Evolutionary conservation across 129 eudicot species (phyloP).

Genomic region (Tagetes erecta): DNA sequence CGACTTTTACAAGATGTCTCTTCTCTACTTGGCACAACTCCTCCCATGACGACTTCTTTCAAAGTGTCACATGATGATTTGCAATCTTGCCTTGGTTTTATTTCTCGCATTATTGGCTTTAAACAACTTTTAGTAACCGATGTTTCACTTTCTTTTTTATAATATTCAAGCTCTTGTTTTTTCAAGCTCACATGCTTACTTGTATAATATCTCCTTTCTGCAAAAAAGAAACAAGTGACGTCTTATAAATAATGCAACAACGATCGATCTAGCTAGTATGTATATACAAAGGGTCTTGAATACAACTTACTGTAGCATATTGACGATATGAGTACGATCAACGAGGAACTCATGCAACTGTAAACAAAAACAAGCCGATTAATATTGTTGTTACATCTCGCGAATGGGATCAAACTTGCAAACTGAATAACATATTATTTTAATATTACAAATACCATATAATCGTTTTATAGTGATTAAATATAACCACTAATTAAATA

Average conservation of each 20-base stretch:
- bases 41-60: too few relatives aligned
- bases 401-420: not conserved
- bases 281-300: too few relatives aligned
- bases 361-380: not conserved
- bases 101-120: too few relatives aligned
- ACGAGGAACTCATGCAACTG: constrained; percentile 70
- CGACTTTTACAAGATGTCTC: too few relatives aligned
- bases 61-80: too few relatives aligned
- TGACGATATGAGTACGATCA: constrained; percentile 53
- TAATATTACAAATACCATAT: too few relatives aligned
- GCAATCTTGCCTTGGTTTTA: too few relatives aligned
- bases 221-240: constrained; percentile 12
- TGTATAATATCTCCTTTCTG: constrained; percentile 76
- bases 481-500: too few relatives aligned
- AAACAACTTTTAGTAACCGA: not conserved
- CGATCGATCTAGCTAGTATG: too few relatives aligned
- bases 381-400: not conserved
- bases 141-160: not conserved
- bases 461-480: too few relatives aligned
- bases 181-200: constrained; percentile 53
- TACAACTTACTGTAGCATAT: constrained; percentile 38
- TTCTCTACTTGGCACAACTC: too few relatives aligned
- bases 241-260: not conserved
- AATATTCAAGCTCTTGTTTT: constrained; percentile 47
- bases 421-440: not conserved